phyloP scores from a whole-genome alignment of 345 rosid species.

The Cardamine chenopodiifolia region DNA sequence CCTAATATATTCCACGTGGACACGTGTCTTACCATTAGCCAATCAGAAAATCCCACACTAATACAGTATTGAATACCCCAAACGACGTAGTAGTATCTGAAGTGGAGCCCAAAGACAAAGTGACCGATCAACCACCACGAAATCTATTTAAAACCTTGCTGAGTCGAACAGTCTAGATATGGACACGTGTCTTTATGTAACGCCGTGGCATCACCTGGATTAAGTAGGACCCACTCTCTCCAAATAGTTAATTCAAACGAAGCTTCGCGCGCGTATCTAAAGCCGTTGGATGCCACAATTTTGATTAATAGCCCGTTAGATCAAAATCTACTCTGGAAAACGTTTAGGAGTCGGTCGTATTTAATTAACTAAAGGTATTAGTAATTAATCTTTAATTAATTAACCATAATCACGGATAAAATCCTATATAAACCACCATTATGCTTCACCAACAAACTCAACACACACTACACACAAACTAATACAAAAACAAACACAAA shows the following conservation, averaged over 20 bases:
- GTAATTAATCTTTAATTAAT: conserved; percentile 10
- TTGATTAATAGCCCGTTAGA: conserved; percentile 34
- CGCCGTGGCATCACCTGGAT: conserved; percentile 24
- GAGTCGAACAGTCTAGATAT: conserved; percentile 21
- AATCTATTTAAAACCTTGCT: conserved; percentile 14
- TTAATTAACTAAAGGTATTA: conserved; percentile 10
- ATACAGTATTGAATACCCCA: background rate
- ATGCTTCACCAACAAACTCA: background rate
- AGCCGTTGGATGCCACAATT: conserved; percentile 27
- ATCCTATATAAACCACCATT: conserved; percentile 32
- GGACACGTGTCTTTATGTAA: conserved; percentile 22
- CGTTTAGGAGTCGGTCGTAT: conserved; percentile 26
- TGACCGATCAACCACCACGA: conserved; percentile 37
- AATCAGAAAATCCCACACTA: conserved; percentile 25
- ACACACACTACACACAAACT: conserved; percentile 24
- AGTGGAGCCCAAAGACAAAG: background rate
- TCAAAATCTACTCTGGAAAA: conserved; percentile 16
- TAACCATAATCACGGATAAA: conserved; percentile 14
- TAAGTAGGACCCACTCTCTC: background rate
- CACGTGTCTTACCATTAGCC: conserved; percentile 1
- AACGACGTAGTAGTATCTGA: conserved; percentile 21
- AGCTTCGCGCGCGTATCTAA: conserved; percentile 13
- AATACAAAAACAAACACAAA: conserved; percentile 6
- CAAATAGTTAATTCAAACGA: conserved; percentile 5
- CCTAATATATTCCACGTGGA: background rate